Evolutionary conservation across 164 flowering plant genomes (phyloP), one percentile per base, ranked within the genome.

Genomic region (Vitis rotundifolia): DNA sequence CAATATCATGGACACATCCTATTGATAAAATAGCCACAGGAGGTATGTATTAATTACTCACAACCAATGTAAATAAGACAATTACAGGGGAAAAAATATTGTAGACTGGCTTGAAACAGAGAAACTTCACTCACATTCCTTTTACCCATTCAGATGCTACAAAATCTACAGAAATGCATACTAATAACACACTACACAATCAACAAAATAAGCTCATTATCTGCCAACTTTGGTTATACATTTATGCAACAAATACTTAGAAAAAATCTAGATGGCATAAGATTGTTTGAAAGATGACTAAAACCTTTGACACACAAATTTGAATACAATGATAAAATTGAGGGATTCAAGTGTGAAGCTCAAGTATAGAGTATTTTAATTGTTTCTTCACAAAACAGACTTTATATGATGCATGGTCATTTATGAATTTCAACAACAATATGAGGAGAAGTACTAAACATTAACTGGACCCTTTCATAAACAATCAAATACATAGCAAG

Each of bases 1-100:
- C 73, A 96, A 69, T 67, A 96, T 73, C 85, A 91, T 70, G 59
- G 96, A 84, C 57, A 91, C 79, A 63, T 96, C 97, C 99, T 93
- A 74, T 37, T 69, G 56, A 73, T 19, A 59, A 73, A 63, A 73
- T 15, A 54, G 68, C 57, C 37, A 44, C 29, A 14, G n/a, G 68
- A 68, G 64, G 28, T 47, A 22, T 11, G 10, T 51, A 61, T 68
- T 52, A 62, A 50, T 58, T 52, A 65, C 22, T 54, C 55, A 55
- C 48, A 31, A 16, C 52, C 51, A 68, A 55, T 71, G 67, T 11
- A 15, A 26, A 66, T 1, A 22, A 59, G 22, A 57, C 18, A 3
- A 12, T 14, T 37, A 67, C 7, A 15, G 47, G 55, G 22, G 11
- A 55, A 53, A 10, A 61, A 59, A 72, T 31, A 57, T 22, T 59